phyloP scores from a whole-genome alignment of 148 eudicot species.

The Silene latifolia region DNA sequence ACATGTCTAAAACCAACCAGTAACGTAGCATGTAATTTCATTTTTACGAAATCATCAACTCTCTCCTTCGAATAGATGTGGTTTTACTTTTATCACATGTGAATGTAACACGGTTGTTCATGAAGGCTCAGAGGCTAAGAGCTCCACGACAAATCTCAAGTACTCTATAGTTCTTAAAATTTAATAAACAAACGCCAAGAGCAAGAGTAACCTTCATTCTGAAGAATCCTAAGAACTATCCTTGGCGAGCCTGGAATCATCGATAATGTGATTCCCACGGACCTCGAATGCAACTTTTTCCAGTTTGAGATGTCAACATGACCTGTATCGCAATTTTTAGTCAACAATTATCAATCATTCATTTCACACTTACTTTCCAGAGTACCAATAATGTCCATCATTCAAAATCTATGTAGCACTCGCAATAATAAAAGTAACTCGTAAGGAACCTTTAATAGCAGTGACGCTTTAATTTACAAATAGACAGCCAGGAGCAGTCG shows the following conservation, averaged over 20 bases:
- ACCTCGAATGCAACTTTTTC: slow-evolving; percentile 65
- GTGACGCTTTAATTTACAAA: neutral
- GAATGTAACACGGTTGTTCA: neutral
- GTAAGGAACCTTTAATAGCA: neutral
- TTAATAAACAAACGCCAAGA: slow-evolving; percentile 9
- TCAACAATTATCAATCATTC: neutral
- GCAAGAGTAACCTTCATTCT: slow-evolving; percentile 42
- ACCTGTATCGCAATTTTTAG: slow-evolving; percentile 18
- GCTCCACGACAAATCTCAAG: neutral
- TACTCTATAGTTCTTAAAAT: neutral
- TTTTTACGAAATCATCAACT: neutral
- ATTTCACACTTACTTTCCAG: neutral
- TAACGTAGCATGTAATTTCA: no score
- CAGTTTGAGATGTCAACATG: slow-evolving; percentile 46
- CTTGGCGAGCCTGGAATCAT: slow-evolving; percentile 49
- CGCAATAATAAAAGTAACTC: neutral
- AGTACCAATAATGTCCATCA: neutral
- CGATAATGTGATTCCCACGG: slow-evolving; percentile 41
- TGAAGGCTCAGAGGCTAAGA: no score
- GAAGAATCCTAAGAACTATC: slow-evolving; percentile 55
- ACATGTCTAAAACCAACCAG: no score
- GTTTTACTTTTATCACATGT: neutral
- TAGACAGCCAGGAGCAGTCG: neutral
- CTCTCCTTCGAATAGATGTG: neutral
- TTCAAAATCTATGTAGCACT: neutral